Base-by-base conservation (phyloP, 106 monocot genomes). In the Posidonia australis region DNA sequence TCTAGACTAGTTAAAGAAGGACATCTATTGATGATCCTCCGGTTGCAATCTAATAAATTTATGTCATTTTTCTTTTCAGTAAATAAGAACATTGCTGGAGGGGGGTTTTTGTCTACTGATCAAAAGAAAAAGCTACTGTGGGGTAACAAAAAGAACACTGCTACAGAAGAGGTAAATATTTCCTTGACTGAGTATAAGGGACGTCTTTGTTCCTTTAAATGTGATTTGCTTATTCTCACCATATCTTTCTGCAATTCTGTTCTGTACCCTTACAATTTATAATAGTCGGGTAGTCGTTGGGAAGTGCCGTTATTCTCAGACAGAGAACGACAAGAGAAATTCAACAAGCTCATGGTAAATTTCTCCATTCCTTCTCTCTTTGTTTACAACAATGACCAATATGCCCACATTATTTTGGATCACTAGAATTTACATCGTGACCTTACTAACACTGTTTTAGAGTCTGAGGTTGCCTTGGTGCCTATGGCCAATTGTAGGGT, bases 331-430 rank as follows among this genome's bases (percentile, higher is more conserved):
- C 96, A 96, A 65, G 96, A 96, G 70, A 96, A 96, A 63, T 96
- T 90, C 73, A 96, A 96, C 70, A 96, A 90, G 58, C 96, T 96
- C 84, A 96, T 96, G 96, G 96, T 96, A 83, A 87, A 53, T 54
- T 67, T 26, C 24, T 22, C 27, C 19, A 29, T 31, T 30, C 58
- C 9, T 58, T 41, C 49, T 56, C 22, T 67, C 24, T 61, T 31
- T 36, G 57, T 42, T 6, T 16, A 68, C 56, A 63, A 54, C 1
- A 62, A 62, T 42, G 11, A n/a, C n/a, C 6, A 13, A 20, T 62
- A 3, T 21, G 30, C 61, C 36, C 6, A n/a, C 61, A 42, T 62
- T 42, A 12, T 29, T 66, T 66, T 51, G 28, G n/a, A 36, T 36
- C 4, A 64, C 13, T 47, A 48, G 7, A 64, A 52, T 28, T 51